A percentile compares a stretch with the other conserved stretches of the same genome.
These are phyloP conservation scores for Coniosporium tulheliwenetii DNA, from an alignment of 2,329 filamentous ascomycete species.

Conservation along the genomic window DNA sequence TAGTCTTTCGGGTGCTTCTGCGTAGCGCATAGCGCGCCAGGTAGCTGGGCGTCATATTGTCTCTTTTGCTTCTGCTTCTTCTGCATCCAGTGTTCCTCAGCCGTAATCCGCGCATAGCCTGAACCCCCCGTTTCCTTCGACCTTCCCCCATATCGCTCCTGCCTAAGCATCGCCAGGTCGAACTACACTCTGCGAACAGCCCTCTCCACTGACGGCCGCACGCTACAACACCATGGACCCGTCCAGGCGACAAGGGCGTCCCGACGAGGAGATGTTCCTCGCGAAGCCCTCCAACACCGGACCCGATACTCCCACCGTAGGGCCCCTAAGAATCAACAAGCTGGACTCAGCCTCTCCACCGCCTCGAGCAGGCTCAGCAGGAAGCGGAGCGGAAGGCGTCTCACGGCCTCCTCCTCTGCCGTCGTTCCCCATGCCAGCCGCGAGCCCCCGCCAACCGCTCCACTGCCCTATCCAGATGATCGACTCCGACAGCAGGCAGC, in stretches of 20 bases:
- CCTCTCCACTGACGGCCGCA: too few species aligned
- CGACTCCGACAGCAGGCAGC: conserved; percentile 12
- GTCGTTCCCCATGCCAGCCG: conserved; percentile 47
- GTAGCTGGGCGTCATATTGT: too few species aligned
- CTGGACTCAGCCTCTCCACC: conserved; percentile 40
- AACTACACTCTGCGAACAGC: too few species aligned
- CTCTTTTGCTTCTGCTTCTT: too few species aligned
- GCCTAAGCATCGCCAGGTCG: too few species aligned
- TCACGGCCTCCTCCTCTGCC: conserved; percentile 21
- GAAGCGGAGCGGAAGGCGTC: conserved; percentile 43
- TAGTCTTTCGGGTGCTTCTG: too few species aligned
- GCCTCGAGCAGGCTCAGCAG: conserved; percentile 44
- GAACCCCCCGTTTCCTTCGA: too few species aligned
- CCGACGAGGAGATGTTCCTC: conserved; percentile 68
- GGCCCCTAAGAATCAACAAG: conserved; percentile 75
- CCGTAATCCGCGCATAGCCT: too few species aligned
- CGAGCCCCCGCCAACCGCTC: conserved; percentile 27
- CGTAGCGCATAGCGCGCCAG: too few species aligned
- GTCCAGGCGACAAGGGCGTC: conserved; percentile 42
- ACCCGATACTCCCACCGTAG: conserved; percentile 60
- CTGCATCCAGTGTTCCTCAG: too few species aligned
- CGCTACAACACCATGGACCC: conserved; percentile 20
- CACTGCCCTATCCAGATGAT: conserved; percentile 31
- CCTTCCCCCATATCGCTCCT: too few species aligned
- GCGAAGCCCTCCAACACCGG: conserved; percentile 14